These are phyloP conservation scores for Sarcomyxa edulis DNA, from an alignment of 768 basidiomycete genomes.

Conservation along the genomic window DNA sequence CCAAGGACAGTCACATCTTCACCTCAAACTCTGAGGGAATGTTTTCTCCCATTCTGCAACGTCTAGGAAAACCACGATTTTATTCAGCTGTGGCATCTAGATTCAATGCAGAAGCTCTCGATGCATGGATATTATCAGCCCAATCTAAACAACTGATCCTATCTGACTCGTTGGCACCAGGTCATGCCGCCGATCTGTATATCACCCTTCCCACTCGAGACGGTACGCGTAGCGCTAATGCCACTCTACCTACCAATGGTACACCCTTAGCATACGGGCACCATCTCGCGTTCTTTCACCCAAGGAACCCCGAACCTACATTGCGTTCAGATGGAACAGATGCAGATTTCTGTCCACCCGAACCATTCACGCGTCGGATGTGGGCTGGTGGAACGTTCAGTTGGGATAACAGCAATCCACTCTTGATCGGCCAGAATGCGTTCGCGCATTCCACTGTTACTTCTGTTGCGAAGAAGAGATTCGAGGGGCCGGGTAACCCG, in stretches of 20 bases:
- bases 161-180: constrained; percentile 44
- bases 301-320: constrained; percentile 47
- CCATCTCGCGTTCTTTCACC: constrained; percentile 73
- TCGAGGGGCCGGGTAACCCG: constrained; percentile 49
- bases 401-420: constrained; percentile 45
- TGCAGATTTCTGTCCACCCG: constrained; percentile 63
- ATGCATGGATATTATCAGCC: constrained; percentile 49
- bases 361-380: constrained; percentile 75
- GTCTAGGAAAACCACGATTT: no score
- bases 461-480: constrained; percentile 58
- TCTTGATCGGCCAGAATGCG: constrained; percentile 51
- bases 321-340: constrained; percentile 72
- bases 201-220: constrained; percentile 72
- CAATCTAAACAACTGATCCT: constrained; percentile 41
- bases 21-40: no score
- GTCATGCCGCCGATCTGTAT: constrained; percentile 60
- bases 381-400: constrained; percentile 71
- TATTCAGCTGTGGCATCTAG: no score
- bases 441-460: constrained; percentile 42
- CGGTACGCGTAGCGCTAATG: constrained; percentile 39
- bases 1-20: no score
- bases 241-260: constrained; percentile 31
- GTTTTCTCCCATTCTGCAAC: no score
- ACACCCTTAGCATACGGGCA: constrained; percentile 54
- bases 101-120: constrained; percentile 26